Conservation (phyloP, 768 basidiomycete species). For the Krasilnikovozyma curviuscula region DNA sequence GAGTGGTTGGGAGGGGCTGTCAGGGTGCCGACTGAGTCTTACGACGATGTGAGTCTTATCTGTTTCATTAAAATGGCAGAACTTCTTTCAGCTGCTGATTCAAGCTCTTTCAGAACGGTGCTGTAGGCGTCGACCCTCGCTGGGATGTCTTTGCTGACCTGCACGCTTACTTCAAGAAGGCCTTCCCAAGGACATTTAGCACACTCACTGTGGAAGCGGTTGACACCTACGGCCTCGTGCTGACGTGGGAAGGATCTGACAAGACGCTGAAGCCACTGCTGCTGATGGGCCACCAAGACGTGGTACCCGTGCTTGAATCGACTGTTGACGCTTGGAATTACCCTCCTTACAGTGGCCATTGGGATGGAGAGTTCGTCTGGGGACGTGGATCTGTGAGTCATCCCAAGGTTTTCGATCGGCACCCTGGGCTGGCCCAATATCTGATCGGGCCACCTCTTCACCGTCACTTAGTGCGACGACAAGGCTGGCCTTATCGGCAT, state of each 20-base stretch:
- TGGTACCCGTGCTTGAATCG: slow-evolving; percentile 21
- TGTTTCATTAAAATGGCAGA: too few species aligned
- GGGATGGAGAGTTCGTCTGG: slow-evolving; percentile 23
- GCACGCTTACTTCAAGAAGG: too few species aligned
- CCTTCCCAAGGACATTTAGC: slow-evolving; percentile 37
- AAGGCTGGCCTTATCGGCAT: slow-evolving; percentile 22
- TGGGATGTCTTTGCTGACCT: too few species aligned
- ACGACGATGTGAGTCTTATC: slow-evolving; percentile 1
- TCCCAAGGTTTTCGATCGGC: too few species aligned
- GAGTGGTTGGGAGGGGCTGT: slow-evolving; percentile 37
- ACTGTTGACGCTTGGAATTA: slow-evolving; percentile 12
- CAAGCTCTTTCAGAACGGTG: too few species aligned
- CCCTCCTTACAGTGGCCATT: background rate
- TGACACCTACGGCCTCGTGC: slow-evolving; percentile 57
- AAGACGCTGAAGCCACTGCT: slow-evolving; percentile 46
- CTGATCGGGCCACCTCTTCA: background rate
- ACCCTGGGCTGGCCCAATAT: background rate
- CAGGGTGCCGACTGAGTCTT: slow-evolving; percentile 17
- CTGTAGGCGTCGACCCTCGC: too few species aligned
- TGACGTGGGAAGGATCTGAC: slow-evolving; percentile 50
- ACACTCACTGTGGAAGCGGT: slow-evolving; percentile 56
- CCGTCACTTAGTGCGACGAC: slow-evolving; percentile 14
- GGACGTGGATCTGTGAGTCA: too few species aligned
- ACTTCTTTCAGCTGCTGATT: too few species aligned
- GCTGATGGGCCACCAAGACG: slow-evolving; percentile 24